Evolutionary conservation across 2,329 filamentous ascomycete genomes (phyloP), one percentile per base, ranked within the genome.

Genomic region (Venturia oleaginea): DNA sequence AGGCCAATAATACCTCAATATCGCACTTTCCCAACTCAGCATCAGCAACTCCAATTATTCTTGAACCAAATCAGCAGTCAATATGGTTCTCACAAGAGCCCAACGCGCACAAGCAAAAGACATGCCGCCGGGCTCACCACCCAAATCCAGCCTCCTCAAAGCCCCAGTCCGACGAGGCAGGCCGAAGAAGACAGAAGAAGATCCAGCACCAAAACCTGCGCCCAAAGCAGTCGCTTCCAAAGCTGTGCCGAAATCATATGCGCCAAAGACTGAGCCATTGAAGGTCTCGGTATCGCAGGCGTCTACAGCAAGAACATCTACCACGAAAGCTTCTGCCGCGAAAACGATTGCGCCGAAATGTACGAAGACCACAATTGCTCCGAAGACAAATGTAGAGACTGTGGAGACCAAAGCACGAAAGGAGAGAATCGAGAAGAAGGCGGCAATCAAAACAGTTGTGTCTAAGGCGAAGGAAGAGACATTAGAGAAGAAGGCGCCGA

Each of bases 31-130:
- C 43, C 17, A 19, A 3, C 24, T 55, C 51, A 55, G n/a, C 27
- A 55, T 32, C 51, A n/a, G 19, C 51, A 55, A 34, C 10, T 32
- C 8, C 51, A 55, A 55, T 34, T n/a, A 32, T 34, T 13, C 51
- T 32, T 19, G 11, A 27, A 32, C 51, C 24, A 27, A 19, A 34
- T 27, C 27, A 57, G 24, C 34, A 24, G 13, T 30, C 43, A 57
- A 55, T 19, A 63, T 63, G 61, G 61, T 63, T 34, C 61, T 63
- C 30, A 63, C 61, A 57, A 43, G 61, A 22, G 61, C 61, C 30
- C 61, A 63, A 32, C 61, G 61, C 34, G 61, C 61, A 30, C 61
- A 63, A 38, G 48, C 61, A 55, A 62, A 42, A 27, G 30, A 42
- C n/a, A 63, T 34, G 30, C 30, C 43, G 19, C 32, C 43, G 13